phyloP scores from a whole-genome alignment of 371 early-diverging fungal genomes.

The Syncephalastrum racemosum region DNA sequence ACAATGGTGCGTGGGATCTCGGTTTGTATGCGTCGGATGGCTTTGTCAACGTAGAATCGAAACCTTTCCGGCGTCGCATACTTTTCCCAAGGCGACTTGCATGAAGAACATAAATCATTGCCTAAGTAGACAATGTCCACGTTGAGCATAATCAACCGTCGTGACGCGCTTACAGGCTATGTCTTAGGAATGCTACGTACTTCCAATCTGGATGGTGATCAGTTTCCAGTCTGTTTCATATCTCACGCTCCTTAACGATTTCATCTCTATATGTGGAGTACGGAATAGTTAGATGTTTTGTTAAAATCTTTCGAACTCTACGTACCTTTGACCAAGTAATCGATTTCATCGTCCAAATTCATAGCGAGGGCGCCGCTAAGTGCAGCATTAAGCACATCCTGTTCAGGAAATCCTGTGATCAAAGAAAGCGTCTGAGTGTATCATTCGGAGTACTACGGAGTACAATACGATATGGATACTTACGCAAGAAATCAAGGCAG shows the following conservation, averaged over 20 bases:
- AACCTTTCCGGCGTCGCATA: constrained; percentile 17
- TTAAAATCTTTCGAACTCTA: no score
- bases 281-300: no score
- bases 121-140: not conserved
- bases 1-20: constrained; percentile 13
- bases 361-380: constrained; percentile 35
- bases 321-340: constrained; percentile 32
- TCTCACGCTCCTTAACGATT: no score
- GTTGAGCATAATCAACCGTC: no score
- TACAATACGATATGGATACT: not conserved
- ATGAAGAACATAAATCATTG: constrained; percentile 21
- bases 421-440: not conserved
- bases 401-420: not conserved
- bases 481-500: constrained; percentile 3
- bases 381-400: constrained; percentile 32
- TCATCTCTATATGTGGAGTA: no score
- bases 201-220: no score
- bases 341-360: constrained; percentile 31
- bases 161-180: no score
- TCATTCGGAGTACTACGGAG: not conserved
- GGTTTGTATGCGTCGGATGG: constrained; percentile 13
- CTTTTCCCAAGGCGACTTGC: not conserved
- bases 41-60: constrained; percentile 12
- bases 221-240: no score
- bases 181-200: no score